Conservation (phyloP, 805 yeast species). For the Candida ovalis region DNA sequence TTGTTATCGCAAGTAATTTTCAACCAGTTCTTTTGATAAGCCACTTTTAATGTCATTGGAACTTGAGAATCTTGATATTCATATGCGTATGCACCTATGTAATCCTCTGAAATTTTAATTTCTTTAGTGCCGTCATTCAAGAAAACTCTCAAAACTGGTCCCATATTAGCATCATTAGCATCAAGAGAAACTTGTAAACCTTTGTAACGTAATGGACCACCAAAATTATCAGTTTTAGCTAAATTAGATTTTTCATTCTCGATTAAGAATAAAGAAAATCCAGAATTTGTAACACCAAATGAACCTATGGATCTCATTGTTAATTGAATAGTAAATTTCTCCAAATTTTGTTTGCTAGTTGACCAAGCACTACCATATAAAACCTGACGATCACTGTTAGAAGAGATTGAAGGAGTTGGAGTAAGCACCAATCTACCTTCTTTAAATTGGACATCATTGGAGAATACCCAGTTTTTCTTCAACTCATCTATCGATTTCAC, state of each 20-base stretch:
- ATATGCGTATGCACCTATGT: slow-evolving; percentile 30
- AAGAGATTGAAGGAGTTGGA: slow-evolving; percentile 32
- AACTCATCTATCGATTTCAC: slow-evolving; percentile 21
- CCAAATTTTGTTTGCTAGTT: slow-evolving; percentile 25
- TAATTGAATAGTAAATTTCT: slow-evolving; percentile 47
- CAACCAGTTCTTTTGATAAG: slow-evolving; percentile 43
- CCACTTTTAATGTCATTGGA: slow-evolving; percentile 64
- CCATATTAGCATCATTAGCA: slow-evolving; percentile 39
- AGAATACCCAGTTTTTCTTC: slow-evolving; percentile 45
- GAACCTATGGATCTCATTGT: slow-evolving; percentile 61
- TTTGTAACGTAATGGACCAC: slow-evolving; percentile 56
- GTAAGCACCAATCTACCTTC: slow-evolving; percentile 55
- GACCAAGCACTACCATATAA: slow-evolving; percentile 47
- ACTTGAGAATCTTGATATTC: slow-evolving; percentile 63
- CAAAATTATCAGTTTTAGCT: slow-evolving; percentile 36
- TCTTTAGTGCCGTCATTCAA: slow-evolving; percentile 54
- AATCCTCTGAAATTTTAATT: slow-evolving; percentile 23
- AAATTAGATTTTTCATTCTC: slow-evolving; percentile 23
- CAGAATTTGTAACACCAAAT: slow-evolving; percentile 47
- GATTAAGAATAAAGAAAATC: slow-evolving; percentile 56
- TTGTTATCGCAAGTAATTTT: slow-evolving; percentile 72
- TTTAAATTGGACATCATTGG: slow-evolving; percentile 37
- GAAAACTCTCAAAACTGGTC: slow-evolving; percentile 53
- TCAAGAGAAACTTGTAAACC: slow-evolving; percentile 65
- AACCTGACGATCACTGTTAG: slow-evolving; percentile 21